phyloP scores from a whole-genome alignment of 371 early-diverging fungal species.

The Mycotypha africana region DNA sequence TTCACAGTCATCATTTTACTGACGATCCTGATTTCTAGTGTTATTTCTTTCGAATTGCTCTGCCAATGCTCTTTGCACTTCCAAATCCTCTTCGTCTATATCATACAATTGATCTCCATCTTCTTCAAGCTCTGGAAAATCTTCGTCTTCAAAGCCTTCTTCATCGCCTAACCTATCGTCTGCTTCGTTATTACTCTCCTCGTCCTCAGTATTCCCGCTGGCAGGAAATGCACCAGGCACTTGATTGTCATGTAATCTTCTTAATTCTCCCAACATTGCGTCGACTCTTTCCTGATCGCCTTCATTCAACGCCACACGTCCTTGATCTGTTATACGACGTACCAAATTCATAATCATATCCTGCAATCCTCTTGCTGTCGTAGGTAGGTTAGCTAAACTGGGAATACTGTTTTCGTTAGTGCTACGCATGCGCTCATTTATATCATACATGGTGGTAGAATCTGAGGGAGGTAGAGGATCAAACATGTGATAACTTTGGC shows the following conservation, averaged over 20 bases:
- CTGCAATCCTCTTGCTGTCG: conserved; percentile 12
- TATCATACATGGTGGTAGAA: conserved; percentile 45
- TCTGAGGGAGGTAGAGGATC: conserved; percentile 75
- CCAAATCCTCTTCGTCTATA: conserved; percentile 22
- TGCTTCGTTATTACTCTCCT: conserved; percentile 1
- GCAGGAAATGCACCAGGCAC: conserved; percentile 40
- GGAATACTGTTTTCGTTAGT: not conserved
- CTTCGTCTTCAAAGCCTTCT: conserved; percentile 16
- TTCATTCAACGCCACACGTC: no score
- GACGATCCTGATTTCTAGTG: no score
- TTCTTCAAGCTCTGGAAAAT: conserved; percentile 8
- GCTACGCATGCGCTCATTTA: conserved; percentile 21
- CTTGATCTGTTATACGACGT: no score
- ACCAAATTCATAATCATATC: conserved; percentile 13
- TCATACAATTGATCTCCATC: conserved; percentile 15
- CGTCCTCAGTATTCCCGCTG: conserved; percentile 13
- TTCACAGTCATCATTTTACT: no score
- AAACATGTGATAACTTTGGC: conserved; percentile 56
- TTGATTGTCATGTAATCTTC: conserved; percentile 16
- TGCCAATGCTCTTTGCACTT: conserved; percentile 27
- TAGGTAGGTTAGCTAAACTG: no score
- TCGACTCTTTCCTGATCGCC: no score
- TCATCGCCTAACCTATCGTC: not conserved
- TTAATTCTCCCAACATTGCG: conserved; percentile 27
- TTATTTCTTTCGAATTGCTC: conserved; percentile 18